Conservation (phyloP, 1,284 basidiomycete species). For the Irpex sp. region DNA sequence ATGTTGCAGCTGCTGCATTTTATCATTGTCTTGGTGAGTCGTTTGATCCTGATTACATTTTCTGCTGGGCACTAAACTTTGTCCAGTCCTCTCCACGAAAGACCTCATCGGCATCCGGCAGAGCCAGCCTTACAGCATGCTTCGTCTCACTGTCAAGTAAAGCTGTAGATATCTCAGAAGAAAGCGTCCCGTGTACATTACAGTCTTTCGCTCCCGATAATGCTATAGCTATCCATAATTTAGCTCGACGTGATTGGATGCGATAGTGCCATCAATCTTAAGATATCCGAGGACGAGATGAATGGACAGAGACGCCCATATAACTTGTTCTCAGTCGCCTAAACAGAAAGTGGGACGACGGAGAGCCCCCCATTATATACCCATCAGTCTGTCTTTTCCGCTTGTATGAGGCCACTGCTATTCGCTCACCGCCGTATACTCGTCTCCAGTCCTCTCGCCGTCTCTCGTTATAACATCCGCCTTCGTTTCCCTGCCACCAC, state of each 20-base stretch:
- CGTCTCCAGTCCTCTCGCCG: conserved; percentile 1
- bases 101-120: conserved; percentile 52
- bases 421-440: conserved; percentile 6
- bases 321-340: no score
- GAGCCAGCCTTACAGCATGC: conserved; percentile 43
- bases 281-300: neutral
- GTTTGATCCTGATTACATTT: no score
- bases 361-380: neutral
- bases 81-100: conserved; percentile 61
- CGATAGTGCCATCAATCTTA: neutral
- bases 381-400: neutral
- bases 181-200: neutral
- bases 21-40: conserved; percentile 77
- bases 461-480: neutral
- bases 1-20: conserved; percentile 72
- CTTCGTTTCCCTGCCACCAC: conserved; percentile 15
- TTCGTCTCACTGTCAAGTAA: conserved; percentile 35
- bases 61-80: neutral
- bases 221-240: neutral
- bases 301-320: neutral
- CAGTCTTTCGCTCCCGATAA: neutral
- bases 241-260: neutral
- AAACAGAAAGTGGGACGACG: neutral
- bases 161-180: neutral
- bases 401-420: conserved; percentile 10